Base-by-base conservation (phyloP, 1,284 basidiomycete genomes). In the Spongiforma sp. region DNA sequence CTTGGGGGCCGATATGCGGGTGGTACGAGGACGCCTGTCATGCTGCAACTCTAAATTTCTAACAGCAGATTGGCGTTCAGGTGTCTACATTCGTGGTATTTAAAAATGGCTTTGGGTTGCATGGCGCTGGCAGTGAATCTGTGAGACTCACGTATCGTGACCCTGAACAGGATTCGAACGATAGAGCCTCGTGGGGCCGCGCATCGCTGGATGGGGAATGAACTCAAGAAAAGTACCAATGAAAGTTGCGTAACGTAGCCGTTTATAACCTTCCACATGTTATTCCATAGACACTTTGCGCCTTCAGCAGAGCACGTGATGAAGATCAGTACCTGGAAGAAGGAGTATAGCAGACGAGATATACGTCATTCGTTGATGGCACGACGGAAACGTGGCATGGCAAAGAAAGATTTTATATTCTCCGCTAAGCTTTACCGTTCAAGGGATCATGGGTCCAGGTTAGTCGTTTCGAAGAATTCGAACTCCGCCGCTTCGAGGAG, bases 21-120 rank as follows among this genome's bases (percentile, higher is more conserved):
- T 74, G 63, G 72, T 74, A 61, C 15, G 72, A 60, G 39, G 34
- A 52, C 26, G 9, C n/a, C 37, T 4, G 36, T 17, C 14, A 9
- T n/a, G 33, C 10, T 28, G 6, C n/a, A 37, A 10, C 36, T 24
- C 53, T 9, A 33, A 37, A 34, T 28, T 28, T 11, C 36, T n/a
- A 5, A 5, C n/a, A 21, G 9, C 43, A 17, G 1, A 60, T 61
- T 21, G n/a, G 33, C 53, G 54, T 12, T 24, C 12, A 53, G 74
- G 60, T 75, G 17, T 73, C 72, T 12, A 75, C 74, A 2, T 65
- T 73, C 26, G 74, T 76, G 72, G 70, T 74, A 0, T 73, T 72
- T 60, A 76, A 76, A 58, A 69, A 73, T n/a, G 72, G 74, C 33
- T n/a, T n/a, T n/a, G n/a, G n/a, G n/a, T n/a, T 37, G 36, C 36